A percentile compares a stretch with the other conserved stretches of the same genome.
These are phyloP conservation scores for Ophiorrhiza pumila DNA, from an alignment of 257 asterid genomes.

Conservation along the genomic window DNA sequence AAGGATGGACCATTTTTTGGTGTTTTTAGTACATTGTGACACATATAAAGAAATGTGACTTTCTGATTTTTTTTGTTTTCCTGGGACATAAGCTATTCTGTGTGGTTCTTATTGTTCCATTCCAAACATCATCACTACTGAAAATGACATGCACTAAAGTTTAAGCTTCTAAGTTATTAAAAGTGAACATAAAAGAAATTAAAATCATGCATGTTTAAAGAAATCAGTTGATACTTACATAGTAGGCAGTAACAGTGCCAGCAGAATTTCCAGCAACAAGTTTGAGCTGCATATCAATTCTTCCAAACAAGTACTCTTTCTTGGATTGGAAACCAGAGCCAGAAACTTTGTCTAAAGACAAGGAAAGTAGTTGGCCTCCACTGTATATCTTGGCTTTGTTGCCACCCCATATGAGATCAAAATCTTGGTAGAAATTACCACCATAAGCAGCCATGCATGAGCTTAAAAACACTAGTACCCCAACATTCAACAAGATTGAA, in stretches of 20 bases:
- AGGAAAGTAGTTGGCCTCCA: conserved; percentile 27
- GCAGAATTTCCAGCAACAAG: conserved; percentile 38
- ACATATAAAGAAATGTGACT: background rate
- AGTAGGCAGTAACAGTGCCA: conserved; percentile 33
- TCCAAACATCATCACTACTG: background rate
- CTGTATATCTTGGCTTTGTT: conserved; percentile 26
- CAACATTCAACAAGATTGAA: background rate
- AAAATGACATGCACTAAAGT: background rate
- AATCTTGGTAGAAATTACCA: conserved; percentile 25
- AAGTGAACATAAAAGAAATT: too few species aligned
- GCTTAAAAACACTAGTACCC: conserved; percentile 12
- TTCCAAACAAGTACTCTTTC: conserved; percentile 28
- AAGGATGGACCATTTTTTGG: background rate
- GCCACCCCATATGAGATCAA: conserved; percentile 29
- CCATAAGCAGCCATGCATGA: conserved; percentile 21
- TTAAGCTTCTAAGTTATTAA: background rate
- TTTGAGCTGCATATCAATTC: conserved; percentile 36
- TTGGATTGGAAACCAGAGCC: conserved; percentile 35
- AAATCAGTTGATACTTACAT: conserved; percentile 15
- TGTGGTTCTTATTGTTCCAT: background rate
- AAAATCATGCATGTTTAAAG: background rate
- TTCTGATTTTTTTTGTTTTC: too few species aligned
- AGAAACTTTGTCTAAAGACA: conserved; percentile 27
- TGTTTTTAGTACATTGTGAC: background rate
- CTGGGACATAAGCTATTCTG: background rate